Evolutionary conservation across 129 eudicot genomes (phyloP).

Genomic region (Flaveria robusta): DNA sequence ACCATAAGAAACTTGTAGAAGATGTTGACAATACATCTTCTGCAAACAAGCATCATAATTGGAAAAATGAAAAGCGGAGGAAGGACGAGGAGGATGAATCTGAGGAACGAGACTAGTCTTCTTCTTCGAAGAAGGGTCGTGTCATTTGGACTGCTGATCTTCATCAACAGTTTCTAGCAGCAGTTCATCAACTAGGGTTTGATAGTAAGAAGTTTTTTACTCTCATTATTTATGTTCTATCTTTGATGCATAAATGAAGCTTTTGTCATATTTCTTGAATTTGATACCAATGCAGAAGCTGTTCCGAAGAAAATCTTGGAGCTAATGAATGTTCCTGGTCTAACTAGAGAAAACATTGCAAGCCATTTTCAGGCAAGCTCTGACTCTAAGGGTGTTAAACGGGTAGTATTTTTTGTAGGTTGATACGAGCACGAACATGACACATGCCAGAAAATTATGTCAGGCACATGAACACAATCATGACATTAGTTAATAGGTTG

Average conservation of each 20-base stretch:
- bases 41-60: constrained; percentile 69
- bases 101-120: constrained; percentile 72
- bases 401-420: too few species aligned
- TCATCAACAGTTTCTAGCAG: constrained; percentile 82
- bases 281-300: constrained; percentile 58
- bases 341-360: constrained; percentile 87
- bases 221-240: background rate
- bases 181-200: constrained; percentile 85
- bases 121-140: constrained; percentile 78
- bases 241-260: background rate
- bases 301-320: constrained; percentile 93
- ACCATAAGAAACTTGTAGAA: constrained; percentile 52
- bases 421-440: too few species aligned
- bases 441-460: too few species aligned
- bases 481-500: too few species aligned
- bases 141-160: constrained; percentile 94
- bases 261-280: too few species aligned
- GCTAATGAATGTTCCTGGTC: constrained; percentile 94
- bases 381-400: too few species aligned
- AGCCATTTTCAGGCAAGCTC: constrained; percentile 88
- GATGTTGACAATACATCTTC: constrained; percentile 67
- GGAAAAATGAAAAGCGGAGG: constrained; percentile 57
- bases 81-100: constrained; percentile 55
- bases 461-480: too few species aligned
- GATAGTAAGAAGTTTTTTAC: constrained; percentile 63